Conservation (phyloP, 345 rosid genomes). For the Zanthoxylum bungeanum region DNA sequence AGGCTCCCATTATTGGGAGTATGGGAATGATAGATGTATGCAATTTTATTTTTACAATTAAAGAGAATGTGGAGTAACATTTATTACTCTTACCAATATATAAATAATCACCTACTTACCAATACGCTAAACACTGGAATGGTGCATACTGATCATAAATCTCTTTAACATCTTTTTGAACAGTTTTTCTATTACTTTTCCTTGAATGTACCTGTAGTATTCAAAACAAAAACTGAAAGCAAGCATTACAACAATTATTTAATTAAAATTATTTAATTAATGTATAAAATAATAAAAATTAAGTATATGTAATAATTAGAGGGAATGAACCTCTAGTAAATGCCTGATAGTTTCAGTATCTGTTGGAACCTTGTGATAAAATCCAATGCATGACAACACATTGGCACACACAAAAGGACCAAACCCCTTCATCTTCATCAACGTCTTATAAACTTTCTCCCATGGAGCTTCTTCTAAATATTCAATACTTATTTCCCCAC, state of each 20-base stretch:
- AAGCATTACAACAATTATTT: too few relatives aligned
- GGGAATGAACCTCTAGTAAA: conserved; percentile 33
- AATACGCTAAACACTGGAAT: conserved; percentile 28
- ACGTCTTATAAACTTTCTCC: not conserved
- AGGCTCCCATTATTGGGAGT: too few relatives aligned
- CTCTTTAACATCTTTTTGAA: conserved; percentile 16
- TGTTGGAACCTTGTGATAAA: conserved; percentile 38
- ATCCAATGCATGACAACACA: conserved; percentile 45
- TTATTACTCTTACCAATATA: too few relatives aligned
- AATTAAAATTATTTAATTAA: too few relatives aligned
- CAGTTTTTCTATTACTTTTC: conserved; percentile 3
- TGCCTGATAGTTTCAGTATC: conserved; percentile 48
- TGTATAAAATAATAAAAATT: too few relatives aligned
- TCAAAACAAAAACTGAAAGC: too few relatives aligned
- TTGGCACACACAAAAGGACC: conserved; percentile 41
- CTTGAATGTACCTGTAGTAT: conserved; percentile 23
- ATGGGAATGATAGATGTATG: too few relatives aligned
- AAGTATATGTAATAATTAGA: too few relatives aligned
- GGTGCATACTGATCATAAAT: conserved; percentile 29
- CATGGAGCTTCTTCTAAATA: conserved; percentile 7
- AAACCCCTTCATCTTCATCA: conserved; percentile 30
- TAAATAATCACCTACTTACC: too few relatives aligned
- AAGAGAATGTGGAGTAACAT: too few relatives aligned
- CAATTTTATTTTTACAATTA: too few relatives aligned
- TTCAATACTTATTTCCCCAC: conserved; percentile 25